Evolutionary conservation across 1,139 yeast genomes (phyloP), one percentile per base, ranked within the genome.

Genomic region (Yamadazyma diddensiae): DNA sequence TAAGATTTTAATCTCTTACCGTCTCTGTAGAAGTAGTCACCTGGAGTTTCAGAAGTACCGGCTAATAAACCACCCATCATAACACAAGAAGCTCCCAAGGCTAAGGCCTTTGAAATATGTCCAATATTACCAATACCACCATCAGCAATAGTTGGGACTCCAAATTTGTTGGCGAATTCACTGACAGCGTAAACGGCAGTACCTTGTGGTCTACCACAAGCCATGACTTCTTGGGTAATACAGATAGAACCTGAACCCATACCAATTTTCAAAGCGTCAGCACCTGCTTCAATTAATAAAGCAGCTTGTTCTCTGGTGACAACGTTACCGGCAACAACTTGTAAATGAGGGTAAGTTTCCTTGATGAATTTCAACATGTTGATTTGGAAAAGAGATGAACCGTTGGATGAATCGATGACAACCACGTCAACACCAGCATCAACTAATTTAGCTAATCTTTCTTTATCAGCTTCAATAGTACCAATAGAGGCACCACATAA

Each of bases 61-160:
- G 99, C 99, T 55, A 92, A 77, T 75, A 92, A 82, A 68, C 97
- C 95, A 59, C 99, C 99, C 98, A 92, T 94, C 99, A 92, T 92
- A 48, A 90, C 96, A 65, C 85, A 75, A 13, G 97, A 87, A 23
- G 99, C 96, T 64, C 99, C 99, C 43, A 92, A 74, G 42, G 97
- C 94, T 52, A 92, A 67, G 37, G 98, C 98, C 73, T 92, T 92
- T 53, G 94, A 83, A 59, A 94, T 86, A 73, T 92, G 98, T 49
- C 99, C 99, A 68, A 94, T 88, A 76, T 92, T 94, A 65, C 90
- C 92, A 55, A 92, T 80, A 79, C 99, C 99, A 75, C 99, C 99
- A 62, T 92, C 99, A 48, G 99, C 99, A 52, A 92, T 88, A 69
- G 96, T 85, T 55, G 96, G 95, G 46, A 87, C 90, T 55, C 96